Base-by-base conservation (phyloP, 768 basidiomycete species). In the Pleurotus pulmonarius region DNA sequence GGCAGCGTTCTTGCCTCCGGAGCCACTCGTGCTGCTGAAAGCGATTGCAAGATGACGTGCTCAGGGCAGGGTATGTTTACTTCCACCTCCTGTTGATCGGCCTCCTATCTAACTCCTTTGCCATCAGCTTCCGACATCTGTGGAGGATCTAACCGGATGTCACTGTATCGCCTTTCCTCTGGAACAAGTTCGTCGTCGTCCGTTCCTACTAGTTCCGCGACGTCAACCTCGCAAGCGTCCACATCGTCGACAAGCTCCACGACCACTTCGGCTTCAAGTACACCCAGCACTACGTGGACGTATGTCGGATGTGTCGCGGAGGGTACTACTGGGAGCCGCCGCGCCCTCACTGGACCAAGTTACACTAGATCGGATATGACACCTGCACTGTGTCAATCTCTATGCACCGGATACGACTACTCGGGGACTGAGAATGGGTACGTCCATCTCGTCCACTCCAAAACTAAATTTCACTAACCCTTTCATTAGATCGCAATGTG, bases 351-450 rank as follows among this genome's bases (percentile, higher is more conserved):
- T 4, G 67, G 59, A 1, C 56, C 65, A 13, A 65, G 62, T 45
- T 70, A 61, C 49, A 55, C 59, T 4, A 61, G 60, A 43, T 16
- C 58, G 3, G 59, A 66, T 37, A 74, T 74, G 72, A 73, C 71
- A 0, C 67, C 69, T 18, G 60, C 63, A 45, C 43, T 62, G 5
- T 74, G 72, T 48, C 68, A 71, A 55, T 47, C 57, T 5, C 62
- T 72, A 6, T 72, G 73, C 54, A 46, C 57, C 22, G 64, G 60
- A n/a, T 74, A 64, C 52, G 54, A 59, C 8, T 74, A 69, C 51
- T 67, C 71, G 1, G 72, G 69, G 22, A 64, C 67, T 12, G 73
- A 74, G 59, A 69, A 70, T 59, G 67, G 65, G 68, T 70, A 34
- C 55, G 65, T 55, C n/a, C 16, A 22, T 7, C 18, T 39, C 34